Percentiles rank a stretch among this genome's conserved stretches.
These are phyloP conservation scores for Fraxinus baroniana DNA, from an alignment of 305 asterid genomes.

Conservation along the genomic window DNA sequence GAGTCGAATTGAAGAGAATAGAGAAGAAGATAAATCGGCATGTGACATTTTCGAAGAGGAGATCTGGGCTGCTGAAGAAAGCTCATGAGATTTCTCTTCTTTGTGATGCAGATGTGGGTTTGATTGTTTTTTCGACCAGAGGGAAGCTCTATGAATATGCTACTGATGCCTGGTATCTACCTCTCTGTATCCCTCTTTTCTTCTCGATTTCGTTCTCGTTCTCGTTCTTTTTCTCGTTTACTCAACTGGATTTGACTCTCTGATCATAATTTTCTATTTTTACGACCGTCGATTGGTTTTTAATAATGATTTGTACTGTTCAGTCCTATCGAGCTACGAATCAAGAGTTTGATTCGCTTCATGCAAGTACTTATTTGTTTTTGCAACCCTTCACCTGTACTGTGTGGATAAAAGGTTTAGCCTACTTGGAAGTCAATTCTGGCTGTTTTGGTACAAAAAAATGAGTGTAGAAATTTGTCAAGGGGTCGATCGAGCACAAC, in stretches of 20 bases:
- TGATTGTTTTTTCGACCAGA: neutral
- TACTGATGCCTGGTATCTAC: neutral
- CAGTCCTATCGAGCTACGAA: neutral
- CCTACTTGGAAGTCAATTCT: neutral
- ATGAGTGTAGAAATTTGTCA: neutral
- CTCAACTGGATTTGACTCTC: neutral
- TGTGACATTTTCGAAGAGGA: neutral
- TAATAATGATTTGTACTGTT: neutral
- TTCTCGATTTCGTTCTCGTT: neutral
- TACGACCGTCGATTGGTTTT: neutral
- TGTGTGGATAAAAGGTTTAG: neutral
- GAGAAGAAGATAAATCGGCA: conserved; percentile 2
- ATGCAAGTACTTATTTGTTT: neutral
- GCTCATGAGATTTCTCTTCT: neutral
- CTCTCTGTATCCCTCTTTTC: neutral
- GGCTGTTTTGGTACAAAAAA: neutral
- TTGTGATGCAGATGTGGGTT: neutral
- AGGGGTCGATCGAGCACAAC: neutral
- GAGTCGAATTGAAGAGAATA: neutral
- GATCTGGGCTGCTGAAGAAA: neutral
- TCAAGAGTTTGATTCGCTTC: neutral
- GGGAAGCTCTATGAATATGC: conserved; percentile 2
- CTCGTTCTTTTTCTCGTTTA: neutral
- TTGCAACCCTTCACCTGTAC: neutral
- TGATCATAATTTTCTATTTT: neutral